phyloP scores from a whole-genome alignment of 148 eudicot genomes.

The Salicornia ramosissima region DNA sequence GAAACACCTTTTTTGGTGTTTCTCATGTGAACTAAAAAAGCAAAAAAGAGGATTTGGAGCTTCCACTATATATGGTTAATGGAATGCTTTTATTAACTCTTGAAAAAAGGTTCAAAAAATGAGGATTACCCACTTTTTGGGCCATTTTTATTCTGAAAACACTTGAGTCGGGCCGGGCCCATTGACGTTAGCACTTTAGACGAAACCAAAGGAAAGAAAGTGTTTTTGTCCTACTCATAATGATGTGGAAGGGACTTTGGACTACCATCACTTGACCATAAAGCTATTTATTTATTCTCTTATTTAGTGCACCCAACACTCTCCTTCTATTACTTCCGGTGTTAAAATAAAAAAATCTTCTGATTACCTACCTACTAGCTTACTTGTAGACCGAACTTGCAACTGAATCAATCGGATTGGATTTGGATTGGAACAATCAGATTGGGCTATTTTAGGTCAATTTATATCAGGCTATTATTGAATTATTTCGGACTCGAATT shows the following conservation, averaged over 20 bases:
- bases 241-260: constrained; percentile 41
- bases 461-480: no score
- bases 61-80: constrained; percentile 19
- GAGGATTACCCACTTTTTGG: constrained; percentile 18
- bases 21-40: constrained; percentile 30
- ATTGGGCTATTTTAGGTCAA: no score
- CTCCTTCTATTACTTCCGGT: no score
- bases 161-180: constrained; percentile 14
- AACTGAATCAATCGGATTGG: no score
- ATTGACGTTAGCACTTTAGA: constrained; percentile 10
- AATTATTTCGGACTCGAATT: no score
- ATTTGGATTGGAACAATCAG: no score
- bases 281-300: constrained; percentile 32
- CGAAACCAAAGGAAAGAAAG: background rate
- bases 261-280: constrained; percentile 34
- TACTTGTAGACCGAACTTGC: no score
- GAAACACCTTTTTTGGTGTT: constrained; percentile 6
- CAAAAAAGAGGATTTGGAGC: constrained; percentile 16
- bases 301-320: constrained; percentile 17
- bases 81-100: constrained; percentile 25
- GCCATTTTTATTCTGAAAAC: background rate
- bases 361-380: no score
- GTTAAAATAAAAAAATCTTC: no score
- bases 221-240: constrained; percentile 43
- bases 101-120: constrained; percentile 12